Evolutionary conservation across 208 protist species (phyloP).

Genomic region (Leishmania arabica): DNA sequence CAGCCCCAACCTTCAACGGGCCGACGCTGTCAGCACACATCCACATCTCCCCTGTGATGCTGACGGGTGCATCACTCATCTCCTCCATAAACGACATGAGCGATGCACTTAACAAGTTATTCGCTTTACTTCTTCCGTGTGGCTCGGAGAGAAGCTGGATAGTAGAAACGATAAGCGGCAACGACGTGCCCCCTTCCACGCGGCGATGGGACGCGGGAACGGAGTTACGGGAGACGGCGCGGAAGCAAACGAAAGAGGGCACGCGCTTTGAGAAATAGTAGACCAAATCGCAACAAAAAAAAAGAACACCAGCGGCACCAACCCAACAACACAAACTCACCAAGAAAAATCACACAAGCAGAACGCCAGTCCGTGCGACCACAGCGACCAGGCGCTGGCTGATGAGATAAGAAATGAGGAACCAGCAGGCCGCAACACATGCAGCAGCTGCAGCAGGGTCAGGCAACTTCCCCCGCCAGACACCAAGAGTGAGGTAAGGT

Average conservation of each 20-base stretch:
- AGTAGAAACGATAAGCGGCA: neutral
- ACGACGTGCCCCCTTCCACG: neutral
- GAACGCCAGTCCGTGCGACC: too few relatives aligned
- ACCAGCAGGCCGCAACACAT: neutral
- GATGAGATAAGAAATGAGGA: slow-evolving; percentile 8
- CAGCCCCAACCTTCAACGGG: slow-evolving; percentile 67
- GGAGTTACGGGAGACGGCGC: neutral
- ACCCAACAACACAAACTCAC: neutral
- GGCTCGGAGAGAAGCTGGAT: neutral
- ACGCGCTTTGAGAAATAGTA: neutral
- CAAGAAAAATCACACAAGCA: neutral
- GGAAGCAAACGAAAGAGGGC: neutral
- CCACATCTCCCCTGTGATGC: slow-evolving; percentile 80
- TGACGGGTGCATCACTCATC: slow-evolving; percentile 57
- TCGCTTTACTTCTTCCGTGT: neutral
- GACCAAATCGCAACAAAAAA: neutral
- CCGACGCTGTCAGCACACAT: slow-evolving; percentile 69
- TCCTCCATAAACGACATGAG: slow-evolving; percentile 31
- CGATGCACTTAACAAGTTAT: too few relatives aligned
- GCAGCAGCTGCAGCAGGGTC: neutral
- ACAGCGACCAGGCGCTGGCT: neutral
- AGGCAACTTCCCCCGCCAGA: neutral
- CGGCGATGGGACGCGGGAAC: neutral
- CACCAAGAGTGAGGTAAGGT: slow-evolving; percentile 1
- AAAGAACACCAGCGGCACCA: neutral